A percentile compares a stretch with the other conserved stretches of the same genome.
These are phyloP conservation scores for Populus alba DNA, from an alignment of 345 rosid genomes.

Conservation along the genomic window DNA sequence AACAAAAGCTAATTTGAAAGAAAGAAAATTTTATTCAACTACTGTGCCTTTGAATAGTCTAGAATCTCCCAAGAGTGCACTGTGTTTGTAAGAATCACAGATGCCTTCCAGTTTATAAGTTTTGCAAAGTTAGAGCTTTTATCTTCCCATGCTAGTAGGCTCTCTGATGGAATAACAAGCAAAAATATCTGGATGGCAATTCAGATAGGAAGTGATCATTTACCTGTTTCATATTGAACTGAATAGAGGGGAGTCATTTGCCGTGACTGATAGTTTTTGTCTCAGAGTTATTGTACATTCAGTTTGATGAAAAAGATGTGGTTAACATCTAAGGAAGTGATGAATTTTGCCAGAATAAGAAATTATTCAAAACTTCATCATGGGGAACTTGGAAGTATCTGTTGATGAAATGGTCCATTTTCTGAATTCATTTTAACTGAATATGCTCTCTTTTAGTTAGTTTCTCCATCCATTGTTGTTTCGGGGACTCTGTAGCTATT, in stretches of 20 bases:
- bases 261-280: background rate
- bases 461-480: background rate
- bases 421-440: background rate
- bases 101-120: background rate
- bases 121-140: background rate
- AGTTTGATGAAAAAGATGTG: background rate
- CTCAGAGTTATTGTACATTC: background rate
- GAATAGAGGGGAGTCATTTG: background rate
- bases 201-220: conserved; percentile 3
- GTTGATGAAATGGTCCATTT: background rate
- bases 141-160: background rate
- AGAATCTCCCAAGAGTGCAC: background rate
- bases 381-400: background rate
- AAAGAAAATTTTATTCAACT: background rate
- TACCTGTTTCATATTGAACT: background rate
- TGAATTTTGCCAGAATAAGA: background rate
- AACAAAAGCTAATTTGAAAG: conserved; percentile 3
- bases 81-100: background rate
- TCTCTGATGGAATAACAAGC: background rate
- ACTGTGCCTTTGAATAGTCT: background rate
- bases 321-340: background rate
- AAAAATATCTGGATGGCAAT: background rate
- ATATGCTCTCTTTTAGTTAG: background rate
- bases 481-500: background rate
- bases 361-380: background rate